These are phyloP conservation scores for Cyberlindnera xylosilytica DNA, from an alignment of 805 yeast species.

Conservation along the genomic window DNA sequence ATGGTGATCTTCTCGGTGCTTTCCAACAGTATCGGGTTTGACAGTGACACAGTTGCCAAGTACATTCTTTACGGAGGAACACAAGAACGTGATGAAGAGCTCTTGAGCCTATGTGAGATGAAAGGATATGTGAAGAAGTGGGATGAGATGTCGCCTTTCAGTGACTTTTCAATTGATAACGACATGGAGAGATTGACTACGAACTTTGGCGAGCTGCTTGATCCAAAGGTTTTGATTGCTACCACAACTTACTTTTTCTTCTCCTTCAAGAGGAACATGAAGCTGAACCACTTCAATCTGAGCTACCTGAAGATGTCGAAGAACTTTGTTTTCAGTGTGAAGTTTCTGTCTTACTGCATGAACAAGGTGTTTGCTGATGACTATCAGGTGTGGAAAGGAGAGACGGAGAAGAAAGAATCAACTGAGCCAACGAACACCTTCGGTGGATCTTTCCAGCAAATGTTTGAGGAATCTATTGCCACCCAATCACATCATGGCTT, in stretches of 20 bases:
- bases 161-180: slow-evolving; percentile 9
- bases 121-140: background rate
- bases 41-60: slow-evolving; percentile 5
- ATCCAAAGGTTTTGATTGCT: slow-evolving; percentile 7
- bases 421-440: too few species aligned
- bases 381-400: slow-evolving; percentile 3
- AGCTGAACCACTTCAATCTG: slow-evolving; percentile 4
- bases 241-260: slow-evolving; percentile 1
- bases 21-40: slow-evolving; percentile 1
- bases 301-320: slow-evolving; percentile 7
- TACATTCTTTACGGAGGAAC: slow-evolving; percentile 10
- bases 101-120: slow-evolving; percentile 4
- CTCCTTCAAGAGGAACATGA: slow-evolving; percentile 1
- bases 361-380: slow-evolving; percentile 6
- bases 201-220: slow-evolving; percentile 5
- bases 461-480: slow-evolving; percentile 11
- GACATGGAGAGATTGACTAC: slow-evolving; percentile 4
- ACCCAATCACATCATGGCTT: slow-evolving; percentile 5
- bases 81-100: slow-evolving; percentile 4
- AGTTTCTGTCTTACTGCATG: slow-evolving; percentile 8
- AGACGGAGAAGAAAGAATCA: too few species aligned
- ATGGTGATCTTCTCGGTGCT: slow-evolving; percentile 1
- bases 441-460: slow-evolving; percentile 11
- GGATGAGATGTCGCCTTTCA: background rate
- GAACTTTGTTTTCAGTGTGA: slow-evolving; percentile 4